Evolutionary conservation across 2,329 filamentous ascomycete genomes (phyloP), one percentile per base, ranked within the genome.

Genomic region (Fusarium illudens): DNA sequence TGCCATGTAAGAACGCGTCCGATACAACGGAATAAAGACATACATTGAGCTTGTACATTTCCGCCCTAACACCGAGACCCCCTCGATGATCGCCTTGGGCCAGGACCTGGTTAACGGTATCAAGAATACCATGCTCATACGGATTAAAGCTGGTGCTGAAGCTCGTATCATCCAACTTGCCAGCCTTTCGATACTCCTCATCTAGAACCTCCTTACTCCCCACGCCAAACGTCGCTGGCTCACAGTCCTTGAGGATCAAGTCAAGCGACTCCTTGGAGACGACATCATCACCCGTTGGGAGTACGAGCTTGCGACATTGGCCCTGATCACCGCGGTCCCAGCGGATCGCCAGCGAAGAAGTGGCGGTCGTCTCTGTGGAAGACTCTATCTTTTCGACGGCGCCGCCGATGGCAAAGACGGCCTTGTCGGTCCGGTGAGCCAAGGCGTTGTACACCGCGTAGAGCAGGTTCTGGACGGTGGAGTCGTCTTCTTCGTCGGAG

Each of bases 31-130:
- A 29, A 15, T 7, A 48, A 8, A 13, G n/a, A 19, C 25, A 17
- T 30, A 49, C 44, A 3, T 49, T 49, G 4, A 49, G 44, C 6
- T 49, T 49, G 27, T 49, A 49, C 44, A 49, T 19, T 15, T 49
- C 44, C 1, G 44, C 44, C 8, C 12, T 49, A 0, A 49, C 44
- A 7, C 79, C 79, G 0, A 76, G 68, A 4, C 64, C 55, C 15
- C 32, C 4, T 4, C 68, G 19, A 42, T 46, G 30, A 11, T 10
- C 73, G 0, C 58, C 52, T 0, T 76, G 78, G 1, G 44, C 44
- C n/a, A 49, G 2, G 1, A 20, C 44, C 27, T 49, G 44, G 9
- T 49, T 49, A 25, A 49, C 20, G 5, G 44, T 49, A 20, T 49
- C 44, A 9, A 49, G 17, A 25, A 49, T 30, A 0, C 44, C 44